phyloP scores from a whole-genome alignment of 495 filamentous ascomycete genomes.

The Choiromyces venosus region DNA sequence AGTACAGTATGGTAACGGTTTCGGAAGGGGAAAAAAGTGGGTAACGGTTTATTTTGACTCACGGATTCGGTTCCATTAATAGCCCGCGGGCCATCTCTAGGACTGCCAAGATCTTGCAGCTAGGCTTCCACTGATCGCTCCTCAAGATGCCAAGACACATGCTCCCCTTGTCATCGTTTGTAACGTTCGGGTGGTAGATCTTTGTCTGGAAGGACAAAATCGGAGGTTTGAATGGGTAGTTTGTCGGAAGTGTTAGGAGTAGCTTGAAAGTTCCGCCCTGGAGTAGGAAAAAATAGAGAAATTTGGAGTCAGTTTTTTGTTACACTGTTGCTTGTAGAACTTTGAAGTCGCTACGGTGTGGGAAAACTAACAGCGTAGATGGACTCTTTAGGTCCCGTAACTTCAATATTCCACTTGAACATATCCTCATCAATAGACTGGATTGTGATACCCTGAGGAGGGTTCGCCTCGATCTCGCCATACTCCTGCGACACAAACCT shows the following conservation, averaged over 20 bases:
- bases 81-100: conserved; percentile 73
- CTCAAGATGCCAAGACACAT: conserved; percentile 91
- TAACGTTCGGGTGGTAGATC: conserved; percentile 97
- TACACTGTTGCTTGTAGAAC: conserved; percentile 2
- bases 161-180: conserved; percentile 82
- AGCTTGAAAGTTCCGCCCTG: conserved; percentile 76
- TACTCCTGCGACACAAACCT: conserved; percentile 55
- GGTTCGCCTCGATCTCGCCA: conserved; percentile 58
- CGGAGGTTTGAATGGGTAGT: conserved; percentile 95
- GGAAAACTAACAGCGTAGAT: conserved; percentile 59
- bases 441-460: conserved; percentile 62
- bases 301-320: background rate
- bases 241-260: conserved; percentile 65
- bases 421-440: conserved; percentile 65
- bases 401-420: conserved; percentile 73
- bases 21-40: background rate
- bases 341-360: background rate
- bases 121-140: conserved; percentile 90
- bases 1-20: background rate
- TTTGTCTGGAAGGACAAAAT: conserved; percentile 82
- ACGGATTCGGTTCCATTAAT: conserved; percentile 76
- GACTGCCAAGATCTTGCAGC: conserved; percentile 67
- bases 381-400: conserved; percentile 68
- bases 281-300: conserved; percentile 16
- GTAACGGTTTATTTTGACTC: conserved; percentile 9